These are phyloP conservation scores for Pythium diclinum DNA, from an alignment of 352 stramenopile species.

Conservation along the genomic window DNA sequence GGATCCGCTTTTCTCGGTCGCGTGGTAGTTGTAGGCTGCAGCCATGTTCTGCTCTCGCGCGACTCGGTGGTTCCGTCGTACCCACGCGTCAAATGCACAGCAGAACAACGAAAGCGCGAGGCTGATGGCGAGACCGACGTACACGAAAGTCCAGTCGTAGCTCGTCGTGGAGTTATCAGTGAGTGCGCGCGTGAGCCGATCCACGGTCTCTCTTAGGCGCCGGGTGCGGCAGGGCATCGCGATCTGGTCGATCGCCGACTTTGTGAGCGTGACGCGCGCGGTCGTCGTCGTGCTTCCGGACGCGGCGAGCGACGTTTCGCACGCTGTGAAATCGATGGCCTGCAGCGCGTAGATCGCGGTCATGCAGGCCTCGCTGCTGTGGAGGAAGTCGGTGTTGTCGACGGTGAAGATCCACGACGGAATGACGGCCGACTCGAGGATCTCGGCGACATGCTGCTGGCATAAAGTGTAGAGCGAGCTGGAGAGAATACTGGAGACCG, in stretches of 20 bases:
- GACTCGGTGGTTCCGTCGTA: not conserved
- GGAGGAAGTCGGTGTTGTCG: constrained; percentile 4
- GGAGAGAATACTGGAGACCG: not conserved
- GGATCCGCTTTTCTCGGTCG: too few relatives aligned
- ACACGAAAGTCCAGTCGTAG: constrained; percentile 5
- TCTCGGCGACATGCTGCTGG: constrained; percentile 2
- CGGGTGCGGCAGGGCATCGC: constrained; percentile 1
- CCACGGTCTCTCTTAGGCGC: not conserved
- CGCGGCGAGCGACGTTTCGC: not conserved
- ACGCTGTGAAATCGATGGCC: not conserved
- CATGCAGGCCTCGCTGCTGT: constrained; percentile 16
- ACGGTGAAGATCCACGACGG: constrained; percentile 12
- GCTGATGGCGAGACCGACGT: constrained; percentile 1
- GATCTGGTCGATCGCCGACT: constrained; percentile 2
- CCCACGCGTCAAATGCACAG: constrained; percentile 1
- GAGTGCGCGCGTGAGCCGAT: not conserved
- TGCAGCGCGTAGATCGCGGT: not conserved
- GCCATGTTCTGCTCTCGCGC: too few relatives aligned
- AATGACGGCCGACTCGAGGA: not conserved
- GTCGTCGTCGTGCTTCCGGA: not conserved
- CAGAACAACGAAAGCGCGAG: constrained; percentile 2
- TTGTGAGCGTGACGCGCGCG: not conserved
- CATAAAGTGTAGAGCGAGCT: constrained; percentile 4
- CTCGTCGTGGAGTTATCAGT: not conserved
- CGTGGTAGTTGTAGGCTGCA: too few relatives aligned